These are phyloP conservation scores for Exophiala dermatitidis DNA, from an alignment of 2,329 filamentous ascomycete species.

Conservation along the genomic window DNA sequence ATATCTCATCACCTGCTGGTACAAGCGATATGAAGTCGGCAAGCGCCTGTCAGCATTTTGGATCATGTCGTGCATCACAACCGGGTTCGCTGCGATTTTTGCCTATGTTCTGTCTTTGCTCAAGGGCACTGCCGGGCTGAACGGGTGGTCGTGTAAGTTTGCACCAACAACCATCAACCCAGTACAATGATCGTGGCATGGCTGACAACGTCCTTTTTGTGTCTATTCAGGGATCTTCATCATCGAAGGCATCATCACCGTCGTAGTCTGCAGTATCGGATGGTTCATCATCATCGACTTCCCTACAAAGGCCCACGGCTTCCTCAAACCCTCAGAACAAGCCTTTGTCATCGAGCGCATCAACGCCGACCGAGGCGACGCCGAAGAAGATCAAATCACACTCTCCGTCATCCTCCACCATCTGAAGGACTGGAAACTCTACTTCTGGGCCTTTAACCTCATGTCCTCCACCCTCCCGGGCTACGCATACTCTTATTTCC, in stretches of 20 bases:
- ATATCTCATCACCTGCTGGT: constrained; percentile 34
- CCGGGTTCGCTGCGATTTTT: constrained; percentile 33
- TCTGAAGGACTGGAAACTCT: constrained; percentile 20
- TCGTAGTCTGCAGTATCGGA: constrained; percentile 22
- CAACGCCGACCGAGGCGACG: constrained; percentile 48
- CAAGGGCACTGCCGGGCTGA: constrained; percentile 28
- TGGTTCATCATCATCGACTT: constrained; percentile 35
- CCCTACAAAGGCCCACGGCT: constrained; percentile 29
- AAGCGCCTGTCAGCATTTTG: constrained; percentile 28
- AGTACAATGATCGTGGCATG: background rate
- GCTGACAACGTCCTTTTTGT: constrained; percentile 5
- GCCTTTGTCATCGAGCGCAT: constrained; percentile 38
- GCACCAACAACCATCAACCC: background rate
- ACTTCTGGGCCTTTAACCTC: background rate
- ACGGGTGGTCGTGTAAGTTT: constrained; percentile 34
- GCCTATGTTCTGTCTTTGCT: constrained; percentile 33
- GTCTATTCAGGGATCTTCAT: constrained; percentile 9
- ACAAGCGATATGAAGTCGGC: constrained; percentile 34
- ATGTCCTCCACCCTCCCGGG: constrained; percentile 23
- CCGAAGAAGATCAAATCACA: constrained; percentile 41
- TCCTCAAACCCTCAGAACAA: constrained; percentile 27
- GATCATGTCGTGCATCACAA: constrained; percentile 23
- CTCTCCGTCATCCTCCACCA: constrained; percentile 30
- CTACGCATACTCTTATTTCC: constrained; percentile 37
- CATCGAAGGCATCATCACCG: constrained; percentile 22